Evolutionary conservation across 192 early-diverging fungal genomes (phyloP).

Genomic region (Backusella psychrophila): DNA sequence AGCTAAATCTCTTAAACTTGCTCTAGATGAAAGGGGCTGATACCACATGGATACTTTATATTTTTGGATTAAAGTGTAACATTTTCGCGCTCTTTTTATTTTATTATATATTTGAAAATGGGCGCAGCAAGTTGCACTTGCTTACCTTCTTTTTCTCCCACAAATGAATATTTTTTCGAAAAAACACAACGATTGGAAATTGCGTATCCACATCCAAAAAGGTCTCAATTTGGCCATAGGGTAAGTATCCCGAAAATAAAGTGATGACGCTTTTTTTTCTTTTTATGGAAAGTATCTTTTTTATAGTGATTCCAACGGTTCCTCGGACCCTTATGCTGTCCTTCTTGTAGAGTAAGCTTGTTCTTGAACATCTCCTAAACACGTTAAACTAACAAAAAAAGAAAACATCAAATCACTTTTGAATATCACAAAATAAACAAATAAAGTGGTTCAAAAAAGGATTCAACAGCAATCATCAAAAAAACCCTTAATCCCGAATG

Average conservation of each 20-base stretch:
- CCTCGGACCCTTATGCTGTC: slow-evolving; percentile 31
- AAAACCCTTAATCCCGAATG: slow-evolving; percentile 69
- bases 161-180: slow-evolving; percentile 7
- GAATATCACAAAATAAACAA: neutral
- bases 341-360: slow-evolving; percentile 24
- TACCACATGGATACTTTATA: neutral
- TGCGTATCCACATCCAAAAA: slow-evolving; percentile 12
- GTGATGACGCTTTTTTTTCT: neutral
- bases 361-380: neutral
- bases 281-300: neutral
- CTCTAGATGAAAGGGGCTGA: neutral
- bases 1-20: neutral
- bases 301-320: slow-evolving; percentile 23
- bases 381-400: slow-evolving; percentile 4
- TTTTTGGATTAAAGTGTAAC: slow-evolving; percentile 7
- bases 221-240: slow-evolving; percentile 24
- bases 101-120: neutral
- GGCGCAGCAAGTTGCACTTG: neutral
- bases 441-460: slow-evolving; percentile 40
- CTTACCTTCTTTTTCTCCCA: neutral
- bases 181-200: neutral
- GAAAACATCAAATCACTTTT: neutral
- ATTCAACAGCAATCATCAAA: slow-evolving; percentile 55
- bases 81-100: slow-evolving; percentile 10
- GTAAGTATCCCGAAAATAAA: slow-evolving; percentile 13